Conservation (phyloP, 2,329 filamentous ascomycete genomes). For the Xylaria digitata region DNA sequence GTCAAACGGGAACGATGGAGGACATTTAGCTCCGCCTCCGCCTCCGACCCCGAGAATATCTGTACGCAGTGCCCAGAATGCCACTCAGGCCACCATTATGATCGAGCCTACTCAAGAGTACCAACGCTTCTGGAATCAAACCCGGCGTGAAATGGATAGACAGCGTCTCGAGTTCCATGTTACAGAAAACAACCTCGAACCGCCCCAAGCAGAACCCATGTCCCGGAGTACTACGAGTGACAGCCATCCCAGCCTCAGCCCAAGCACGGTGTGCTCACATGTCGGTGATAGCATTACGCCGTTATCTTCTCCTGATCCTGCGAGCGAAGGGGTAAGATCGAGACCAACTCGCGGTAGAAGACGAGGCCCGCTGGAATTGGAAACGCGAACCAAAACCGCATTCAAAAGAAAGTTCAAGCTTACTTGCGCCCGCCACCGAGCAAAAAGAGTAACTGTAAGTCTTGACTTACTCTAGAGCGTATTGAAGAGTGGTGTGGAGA, state of each 20-base stretch:
- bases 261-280: slow-evolving; percentile 43
- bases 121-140: slow-evolving; percentile 47
- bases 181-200: slow-evolving; percentile 41
- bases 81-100: slow-evolving; percentile 34
- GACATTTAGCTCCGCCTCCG: slow-evolving; percentile 22
- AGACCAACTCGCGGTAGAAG: slow-evolving; percentile 47
- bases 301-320: slow-evolving; percentile 33
- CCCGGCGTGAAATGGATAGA: slow-evolving; percentile 43
- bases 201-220: slow-evolving; percentile 38
- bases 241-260: slow-evolving; percentile 38
- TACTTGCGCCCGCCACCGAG: slow-evolving; percentile 44
- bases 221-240: slow-evolving; percentile 41
- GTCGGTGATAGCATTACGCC: slow-evolving; percentile 35
- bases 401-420: slow-evolving; percentile 49
- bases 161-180: slow-evolving; percentile 40
- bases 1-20: slow-evolving; percentile 24
- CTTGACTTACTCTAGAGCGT: not conserved
- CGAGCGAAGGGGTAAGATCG: slow-evolving; percentile 25
- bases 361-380: slow-evolving; percentile 43
- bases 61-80: slow-evolving; percentile 33
- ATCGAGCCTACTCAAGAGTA: slow-evolving; percentile 45
- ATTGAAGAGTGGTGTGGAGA: too few species aligned
- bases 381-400: slow-evolving; percentile 45
- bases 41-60: slow-evolving; percentile 16
- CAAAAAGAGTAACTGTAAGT: slow-evolving; percentile 47